Conservation (phyloP, 345 rosid species). For the Syzygium grande region DNA sequence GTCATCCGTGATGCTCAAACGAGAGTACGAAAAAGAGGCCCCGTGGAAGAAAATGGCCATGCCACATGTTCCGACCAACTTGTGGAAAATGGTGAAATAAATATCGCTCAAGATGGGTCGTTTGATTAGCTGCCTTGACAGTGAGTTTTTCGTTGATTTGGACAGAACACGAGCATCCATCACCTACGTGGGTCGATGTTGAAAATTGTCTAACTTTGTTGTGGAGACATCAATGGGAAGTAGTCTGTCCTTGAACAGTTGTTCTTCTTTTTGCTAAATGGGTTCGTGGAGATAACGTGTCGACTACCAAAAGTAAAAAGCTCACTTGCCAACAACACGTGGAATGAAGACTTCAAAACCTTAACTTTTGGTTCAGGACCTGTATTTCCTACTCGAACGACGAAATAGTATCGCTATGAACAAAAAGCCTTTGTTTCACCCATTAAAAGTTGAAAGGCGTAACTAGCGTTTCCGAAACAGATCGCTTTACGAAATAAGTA, state of each 20-base stretch:
- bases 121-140: background rate
- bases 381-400: background rate
- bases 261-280: background rate
- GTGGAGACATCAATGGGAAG: background rate
- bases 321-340: background rate
- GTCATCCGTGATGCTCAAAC: background rate
- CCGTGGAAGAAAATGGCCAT: background rate
- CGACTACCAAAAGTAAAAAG: background rate
- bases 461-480: background rate
- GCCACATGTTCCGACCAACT: background rate
- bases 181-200: background rate
- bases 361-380: background rate
- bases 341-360: background rate
- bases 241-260: background rate
- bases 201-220: background rate
- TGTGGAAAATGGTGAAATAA: background rate
- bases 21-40: background rate
- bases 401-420: background rate
- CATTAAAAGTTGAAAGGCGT: background rate
- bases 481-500: background rate
- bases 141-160: background rate
- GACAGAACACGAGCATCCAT: background rate
- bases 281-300: background rate
- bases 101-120: background rate
- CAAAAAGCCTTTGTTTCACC: background rate